A percentile compares a stretch with the other conserved stretches of the same genome.
Evolutionary conservation across 345 rosid species (phyloP).

Genomic region (Microcos paniculata): DNA sequence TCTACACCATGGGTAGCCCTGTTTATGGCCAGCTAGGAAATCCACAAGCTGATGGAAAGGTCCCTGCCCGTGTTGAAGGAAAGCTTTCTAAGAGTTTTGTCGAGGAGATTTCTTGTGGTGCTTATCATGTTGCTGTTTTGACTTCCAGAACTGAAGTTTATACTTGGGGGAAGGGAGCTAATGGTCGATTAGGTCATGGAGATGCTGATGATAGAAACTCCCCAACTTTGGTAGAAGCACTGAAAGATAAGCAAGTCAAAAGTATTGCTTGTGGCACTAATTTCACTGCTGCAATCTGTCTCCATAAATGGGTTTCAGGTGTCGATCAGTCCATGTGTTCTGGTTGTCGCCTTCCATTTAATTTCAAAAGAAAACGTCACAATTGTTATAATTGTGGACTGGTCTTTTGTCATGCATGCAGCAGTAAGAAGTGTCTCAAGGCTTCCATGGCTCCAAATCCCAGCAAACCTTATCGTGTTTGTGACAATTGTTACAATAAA

Average conservation of each 20-base stretch:
- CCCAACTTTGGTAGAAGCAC: slow-evolving; percentile 77
- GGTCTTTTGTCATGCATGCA: slow-evolving; percentile 93
- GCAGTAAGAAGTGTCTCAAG: slow-evolving; percentile 81
- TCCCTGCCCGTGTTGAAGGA: slow-evolving; percentile 83
- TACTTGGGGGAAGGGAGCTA: slow-evolving; percentile 98
- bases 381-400: slow-evolving; percentile 87
- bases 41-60: slow-evolving; percentile 84
- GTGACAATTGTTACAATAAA: slow-evolving; percentile 85
- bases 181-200: slow-evolving; percentile 96
- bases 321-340: slow-evolving; percentile 98
- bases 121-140: slow-evolving; percentile 92
- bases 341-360: slow-evolving; percentile 92
- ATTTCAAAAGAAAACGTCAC: slow-evolving; percentile 79
- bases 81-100: slow-evolving; percentile 82
- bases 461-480: slow-evolving; percentile 85
- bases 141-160: slow-evolving; percentile 93
- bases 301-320: slow-evolving; percentile 95
- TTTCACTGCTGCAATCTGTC: slow-evolving; percentile 95
- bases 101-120: slow-evolving; percentile 95
- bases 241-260: slow-evolving; percentile 97
- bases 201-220: slow-evolving; percentile 80
- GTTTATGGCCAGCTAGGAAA: slow-evolving; percentile 98
- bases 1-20: slow-evolving; percentile 94
- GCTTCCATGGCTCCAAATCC: slow-evolving; percentile 99
- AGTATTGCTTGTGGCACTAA: slow-evolving; percentile 89